These are phyloP conservation scores for Echeveria elegans DNA, from an alignment of 164 flowering plant genomes.

Conservation along the genomic window DNA sequence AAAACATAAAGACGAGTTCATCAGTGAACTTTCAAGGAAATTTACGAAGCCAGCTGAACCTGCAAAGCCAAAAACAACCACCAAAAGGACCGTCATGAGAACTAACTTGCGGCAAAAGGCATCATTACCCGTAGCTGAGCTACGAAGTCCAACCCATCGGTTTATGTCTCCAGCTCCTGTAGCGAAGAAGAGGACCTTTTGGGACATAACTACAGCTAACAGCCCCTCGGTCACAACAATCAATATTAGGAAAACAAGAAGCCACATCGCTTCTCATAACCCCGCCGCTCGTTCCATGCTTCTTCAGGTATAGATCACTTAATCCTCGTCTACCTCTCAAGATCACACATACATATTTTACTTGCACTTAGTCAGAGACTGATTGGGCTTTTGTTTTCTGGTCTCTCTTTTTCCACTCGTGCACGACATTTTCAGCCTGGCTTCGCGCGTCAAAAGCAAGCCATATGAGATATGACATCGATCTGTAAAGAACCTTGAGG, in stretches of 20 bases:
- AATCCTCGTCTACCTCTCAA: neutral
- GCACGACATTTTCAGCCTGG: slow-evolving; percentile 70
- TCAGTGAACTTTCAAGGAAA: slow-evolving; percentile 36
- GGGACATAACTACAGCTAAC: slow-evolving; percentile 82
- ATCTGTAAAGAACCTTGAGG: neutral
- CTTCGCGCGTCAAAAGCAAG: slow-evolving; percentile 60
- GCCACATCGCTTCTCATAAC: slow-evolving; percentile 42
- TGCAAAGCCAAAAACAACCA: slow-evolving; percentile 25
- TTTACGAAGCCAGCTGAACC: neutral
- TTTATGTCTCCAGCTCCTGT: slow-evolving; percentile 70
- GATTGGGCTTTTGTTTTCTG: slow-evolving; percentile 70
- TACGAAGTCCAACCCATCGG: slow-evolving; percentile 64
- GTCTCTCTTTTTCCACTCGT: slow-evolving; percentile 48
- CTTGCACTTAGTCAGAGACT: slow-evolving; percentile 23
- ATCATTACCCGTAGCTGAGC: slow-evolving; percentile 29
- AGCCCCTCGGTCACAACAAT: slow-evolving; percentile 60
- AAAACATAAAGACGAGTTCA: slow-evolving; percentile 64
- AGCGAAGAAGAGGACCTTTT: slow-evolving; percentile 75
- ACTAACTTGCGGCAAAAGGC: slow-evolving; percentile 46
- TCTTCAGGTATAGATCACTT: slow-evolving; percentile 59
- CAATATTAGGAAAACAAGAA: slow-evolving; percentile 71
- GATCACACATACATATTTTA: no score
- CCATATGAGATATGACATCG: slow-evolving; percentile 12
- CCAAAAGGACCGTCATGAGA: slow-evolving; percentile 37
- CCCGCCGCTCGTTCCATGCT: slow-evolving; percentile 74